These are phyloP conservation scores for Phaffomyces opuntiae DNA, from an alignment of 805 yeast species.

Conservation along the genomic window DNA sequence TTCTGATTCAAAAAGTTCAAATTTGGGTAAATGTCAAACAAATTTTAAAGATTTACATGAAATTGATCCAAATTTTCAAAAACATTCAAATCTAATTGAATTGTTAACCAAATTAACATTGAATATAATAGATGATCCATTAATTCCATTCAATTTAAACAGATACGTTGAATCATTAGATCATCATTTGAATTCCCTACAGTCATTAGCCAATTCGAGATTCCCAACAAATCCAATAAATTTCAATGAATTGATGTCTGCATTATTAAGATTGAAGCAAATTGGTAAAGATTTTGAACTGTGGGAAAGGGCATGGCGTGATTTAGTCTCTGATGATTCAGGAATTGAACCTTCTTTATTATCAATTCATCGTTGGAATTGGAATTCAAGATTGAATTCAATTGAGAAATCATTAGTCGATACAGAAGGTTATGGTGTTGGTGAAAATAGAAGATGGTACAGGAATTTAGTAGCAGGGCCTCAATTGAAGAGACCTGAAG, in stretches of 20 bases:
- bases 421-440: slow-evolving; percentile 30
- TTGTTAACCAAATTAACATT: slow-evolving; percentile 46
- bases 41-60: slow-evolving; percentile 45
- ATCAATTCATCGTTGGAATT: slow-evolving; percentile 67
- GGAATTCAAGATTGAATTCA: slow-evolving; percentile 62
- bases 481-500: slow-evolving; percentile 48
- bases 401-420: slow-evolving; percentile 49
- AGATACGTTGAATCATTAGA: slow-evolving; percentile 39
- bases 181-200: slow-evolving; percentile 40
- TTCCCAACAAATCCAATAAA: slow-evolving; percentile 21
- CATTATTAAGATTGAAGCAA: slow-evolving; percentile 33
- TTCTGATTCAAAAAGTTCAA: slow-evolving; percentile 23
- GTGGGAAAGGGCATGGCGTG: slow-evolving; percentile 62
- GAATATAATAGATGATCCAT: slow-evolving; percentile 66
- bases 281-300: slow-evolving; percentile 42
- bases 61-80: slow-evolving; percentile 50
- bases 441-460: slow-evolving; percentile 52
- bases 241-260: slow-evolving; percentile 23
- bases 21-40: slow-evolving; percentile 42
- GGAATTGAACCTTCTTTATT: slow-evolving; percentile 70
- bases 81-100: slow-evolving; percentile 50
- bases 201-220: slow-evolving; percentile 26
- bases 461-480: slow-evolving; percentile 67
- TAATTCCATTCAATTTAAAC: slow-evolving; percentile 60
- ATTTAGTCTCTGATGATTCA: slow-evolving; percentile 39